These are phyloP conservation scores for Coffea canephora DNA, from an alignment of 257 asterid genomes.

Conservation along the genomic window DNA sequence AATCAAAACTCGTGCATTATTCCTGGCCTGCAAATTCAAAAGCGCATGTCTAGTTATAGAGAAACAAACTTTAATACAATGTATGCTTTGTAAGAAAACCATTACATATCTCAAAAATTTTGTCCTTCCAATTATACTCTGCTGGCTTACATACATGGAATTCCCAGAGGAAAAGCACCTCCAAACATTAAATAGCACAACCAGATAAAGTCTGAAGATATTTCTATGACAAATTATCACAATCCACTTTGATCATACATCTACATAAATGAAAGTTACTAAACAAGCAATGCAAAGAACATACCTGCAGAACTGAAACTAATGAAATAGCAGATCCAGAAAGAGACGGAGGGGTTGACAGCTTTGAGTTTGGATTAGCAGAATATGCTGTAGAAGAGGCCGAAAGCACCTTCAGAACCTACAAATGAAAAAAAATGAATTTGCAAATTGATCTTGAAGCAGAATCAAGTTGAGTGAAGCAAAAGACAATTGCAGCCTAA, in stretches of 20 bases:
- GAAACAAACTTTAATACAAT: not conserved
- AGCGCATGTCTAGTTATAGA: not conserved
- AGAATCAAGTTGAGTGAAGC: not conserved
- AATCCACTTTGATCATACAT: not conserved
- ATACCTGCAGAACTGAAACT: slow-evolving; percentile 89
- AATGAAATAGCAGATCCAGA: slow-evolving; percentile 71
- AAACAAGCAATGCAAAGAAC: not conserved
- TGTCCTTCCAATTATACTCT: not conserved
- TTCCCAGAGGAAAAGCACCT: not conserved
- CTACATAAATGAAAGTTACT: not conserved
- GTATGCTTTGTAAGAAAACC: not conserved
- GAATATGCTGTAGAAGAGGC: slow-evolving; percentile 89
- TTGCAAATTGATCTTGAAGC: slow-evolving; percentile 4
- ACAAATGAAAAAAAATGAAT: slow-evolving; percentile 6
- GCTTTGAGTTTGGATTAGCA: slow-evolving; percentile 61
- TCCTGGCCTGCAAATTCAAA: slow-evolving; percentile 29
- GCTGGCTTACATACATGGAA: not conserved
- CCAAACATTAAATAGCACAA: not conserved
- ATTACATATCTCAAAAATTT: not conserved
- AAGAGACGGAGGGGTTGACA: slow-evolving; percentile 70
- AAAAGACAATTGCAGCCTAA: not conserved
- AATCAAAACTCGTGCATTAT: slow-evolving; percentile 37
- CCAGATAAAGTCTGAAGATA: not conserved
- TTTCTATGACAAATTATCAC: not conserved
- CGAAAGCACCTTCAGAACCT: slow-evolving; percentile 77